Base-by-base conservation (phyloP, 345 rosid genomes). In the Zanthoxylum bungeanum region DNA sequence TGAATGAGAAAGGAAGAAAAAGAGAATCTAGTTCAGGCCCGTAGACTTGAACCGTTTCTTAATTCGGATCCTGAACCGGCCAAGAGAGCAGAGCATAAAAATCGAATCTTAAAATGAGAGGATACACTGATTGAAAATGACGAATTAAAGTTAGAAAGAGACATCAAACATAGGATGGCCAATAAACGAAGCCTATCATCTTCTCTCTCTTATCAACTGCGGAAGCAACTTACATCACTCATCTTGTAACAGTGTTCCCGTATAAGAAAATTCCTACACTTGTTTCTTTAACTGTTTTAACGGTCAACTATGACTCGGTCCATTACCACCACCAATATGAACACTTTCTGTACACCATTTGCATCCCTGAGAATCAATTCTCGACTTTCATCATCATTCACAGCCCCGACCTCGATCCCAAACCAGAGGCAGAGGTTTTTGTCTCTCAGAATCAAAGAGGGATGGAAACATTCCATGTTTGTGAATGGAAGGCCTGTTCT, bases 381-480 rank as follows among this genome's bases (percentile, higher is more conserved):
- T 31, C 7, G 47, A 65, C 34, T 68, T 40, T 66, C 24, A 65
- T 17, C 76, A 8, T 46, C 72, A 1, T 50, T 71, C 46, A 21
- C n/a, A 14, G 17, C 50, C 39, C 72, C 36, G 27, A 40, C n/a
- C 67, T 17, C 17, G 47, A 12, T 0, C 47, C 47, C 5, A 1
- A 42, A 17, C 19, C 47, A 8, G 1, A 8, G 40, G 46, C 73
- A 66, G 40, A 57, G 42, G 67, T 68, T 68, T 34, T 56, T 64
- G 70, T 21, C 51, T 55, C 36, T 44, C 34, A 62, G 16, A 33
- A 75, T 44, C 34, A 58, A n/a, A 28, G 75, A 46, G 59, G 75
- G 39, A 79, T 81, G 85, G 81, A 76, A 50, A 21, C 66, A 79
- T 49, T 78, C 82, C 3, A 82, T 77, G 88, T 79, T 82, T 70